phyloP scores from a whole-genome alignment of 1,284 basidiomycete genomes.

The Malassezia japonica region DNA sequence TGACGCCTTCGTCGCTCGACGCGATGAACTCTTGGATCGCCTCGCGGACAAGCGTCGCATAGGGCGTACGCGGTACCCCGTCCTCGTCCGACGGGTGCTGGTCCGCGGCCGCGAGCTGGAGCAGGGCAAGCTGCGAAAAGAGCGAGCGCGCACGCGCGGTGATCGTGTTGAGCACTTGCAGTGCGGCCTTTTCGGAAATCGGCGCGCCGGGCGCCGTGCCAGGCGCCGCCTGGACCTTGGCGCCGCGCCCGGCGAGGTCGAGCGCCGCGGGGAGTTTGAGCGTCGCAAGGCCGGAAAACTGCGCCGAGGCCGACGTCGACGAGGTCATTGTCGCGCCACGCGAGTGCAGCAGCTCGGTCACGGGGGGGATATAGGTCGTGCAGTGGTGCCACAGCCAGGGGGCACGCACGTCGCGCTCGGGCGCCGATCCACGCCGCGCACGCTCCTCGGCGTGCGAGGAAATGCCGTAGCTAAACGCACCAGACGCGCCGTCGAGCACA shows the following conservation, averaged over 20 bases:
- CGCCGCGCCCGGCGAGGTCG: slow-evolving; percentile 12
- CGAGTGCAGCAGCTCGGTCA: slow-evolving; percentile 16
- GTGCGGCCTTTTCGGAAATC: slow-evolving; percentile 10
- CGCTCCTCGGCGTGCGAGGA: slow-evolving; percentile 7
- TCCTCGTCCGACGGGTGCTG: neutral
- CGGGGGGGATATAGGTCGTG: slow-evolving; percentile 14
- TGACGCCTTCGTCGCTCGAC: slow-evolving; percentile 15
- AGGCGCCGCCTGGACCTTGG: slow-evolving; percentile 3
- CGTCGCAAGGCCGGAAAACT: slow-evolving; percentile 5
- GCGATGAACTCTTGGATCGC: slow-evolving; percentile 13
- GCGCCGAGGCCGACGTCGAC: neutral
- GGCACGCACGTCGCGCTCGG: slow-evolving; percentile 4
- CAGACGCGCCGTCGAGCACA: slow-evolving; percentile 5
- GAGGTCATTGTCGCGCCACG: slow-evolving; percentile 10
- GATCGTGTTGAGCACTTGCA: slow-evolving; percentile 17
- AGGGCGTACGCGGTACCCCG: slow-evolving; percentile 4
- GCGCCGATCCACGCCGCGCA: neutral
- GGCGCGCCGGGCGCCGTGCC: neutral
- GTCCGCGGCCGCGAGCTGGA: slow-evolving; percentile 9
- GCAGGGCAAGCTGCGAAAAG: slow-evolving; percentile 9
- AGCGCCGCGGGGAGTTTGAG: slow-evolving; percentile 12
- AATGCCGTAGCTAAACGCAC: slow-evolving; percentile 10
- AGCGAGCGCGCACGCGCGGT: slow-evolving; percentile 15
- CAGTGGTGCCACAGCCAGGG: slow-evolving; percentile 18
- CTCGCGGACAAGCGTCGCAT: slow-evolving; percentile 10